Conservation (phyloP, 2,329 filamentous ascomycete genomes). For the Diplodia seriata region DNA sequence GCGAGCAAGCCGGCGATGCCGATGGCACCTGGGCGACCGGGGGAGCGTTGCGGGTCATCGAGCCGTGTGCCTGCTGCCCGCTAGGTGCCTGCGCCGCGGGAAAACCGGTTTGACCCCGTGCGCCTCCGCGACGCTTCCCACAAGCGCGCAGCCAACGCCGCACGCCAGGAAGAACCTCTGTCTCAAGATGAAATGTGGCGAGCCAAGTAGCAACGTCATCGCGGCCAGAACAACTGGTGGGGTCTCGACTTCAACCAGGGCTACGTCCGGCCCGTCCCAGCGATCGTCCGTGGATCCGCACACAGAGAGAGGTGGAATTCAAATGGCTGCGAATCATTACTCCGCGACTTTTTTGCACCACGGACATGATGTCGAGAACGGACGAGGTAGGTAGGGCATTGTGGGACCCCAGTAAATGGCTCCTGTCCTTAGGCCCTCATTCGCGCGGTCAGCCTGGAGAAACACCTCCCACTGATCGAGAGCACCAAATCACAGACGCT, state of each 20-base stretch:
- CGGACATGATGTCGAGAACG: too few species aligned
- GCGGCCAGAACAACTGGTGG: neutral
- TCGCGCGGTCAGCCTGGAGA: neutral
- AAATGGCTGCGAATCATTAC: neutral
- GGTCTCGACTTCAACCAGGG: conserved; percentile 7
- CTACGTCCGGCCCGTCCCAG: conserved; percentile 24
- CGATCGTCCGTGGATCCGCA: conserved; percentile 26
- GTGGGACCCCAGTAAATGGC: too few species aligned
- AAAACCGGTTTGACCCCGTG: conserved; percentile 15
- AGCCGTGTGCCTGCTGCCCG: neutral
- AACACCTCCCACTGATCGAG: neutral
- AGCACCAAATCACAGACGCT: neutral
- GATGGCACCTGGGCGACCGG: conserved; percentile 8
- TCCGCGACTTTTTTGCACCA: neutral
- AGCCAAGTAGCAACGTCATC: conserved; percentile 14
- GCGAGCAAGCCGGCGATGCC: conserved; percentile 21
- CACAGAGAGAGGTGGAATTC: neutral
- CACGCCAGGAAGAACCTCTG: neutral
- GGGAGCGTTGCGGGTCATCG: neutral
- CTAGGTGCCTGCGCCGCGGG: neutral
- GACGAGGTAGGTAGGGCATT: too few species aligned
- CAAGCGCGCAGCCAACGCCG: neutral
- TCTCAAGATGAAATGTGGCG: neutral
- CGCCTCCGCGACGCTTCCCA: neutral
- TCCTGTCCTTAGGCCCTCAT: too few species aligned